Evolutionary conservation across 2,329 filamentous ascomycete species (phyloP).

Genomic region (Colletotrichum lini): DNA sequence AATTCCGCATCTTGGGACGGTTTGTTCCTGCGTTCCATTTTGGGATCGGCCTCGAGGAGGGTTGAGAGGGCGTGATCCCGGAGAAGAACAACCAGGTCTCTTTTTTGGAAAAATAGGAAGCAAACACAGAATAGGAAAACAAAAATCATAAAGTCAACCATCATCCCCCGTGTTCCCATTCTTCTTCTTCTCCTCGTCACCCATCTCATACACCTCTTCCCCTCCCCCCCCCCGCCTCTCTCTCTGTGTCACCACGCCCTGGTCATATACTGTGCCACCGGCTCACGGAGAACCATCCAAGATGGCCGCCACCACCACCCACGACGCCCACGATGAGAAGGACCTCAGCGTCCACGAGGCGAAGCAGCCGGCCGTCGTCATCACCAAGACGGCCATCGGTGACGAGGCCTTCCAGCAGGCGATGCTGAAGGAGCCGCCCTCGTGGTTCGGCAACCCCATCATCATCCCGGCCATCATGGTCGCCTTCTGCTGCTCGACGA

Average conservation of each 20-base stretch:
- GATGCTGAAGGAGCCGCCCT: conserved; percentile 50
- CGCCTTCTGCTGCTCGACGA: conserved; percentile 49
- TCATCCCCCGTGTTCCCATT: neutral
- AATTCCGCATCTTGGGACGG: neutral
- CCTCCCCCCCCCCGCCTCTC: too few relatives aligned
- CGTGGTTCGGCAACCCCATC: conserved; percentile 40
- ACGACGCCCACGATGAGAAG: conserved; percentile 17
- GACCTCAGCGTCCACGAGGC: neutral
- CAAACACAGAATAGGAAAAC: too few relatives aligned
- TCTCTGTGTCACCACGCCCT: too few relatives aligned
- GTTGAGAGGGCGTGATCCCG: too few relatives aligned
- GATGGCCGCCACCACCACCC: conserved; percentile 13
- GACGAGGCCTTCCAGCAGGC: conserved; percentile 47
- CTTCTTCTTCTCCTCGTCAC: neutral
- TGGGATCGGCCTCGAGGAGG: neutral
- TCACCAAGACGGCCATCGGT: conserved; percentile 16
- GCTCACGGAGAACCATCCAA: neutral
- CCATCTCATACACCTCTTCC: neutral
- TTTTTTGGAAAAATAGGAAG: too few relatives aligned
- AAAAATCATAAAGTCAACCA: neutral
- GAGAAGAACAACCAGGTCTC: too few relatives aligned
- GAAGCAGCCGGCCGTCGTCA: conserved; percentile 20
- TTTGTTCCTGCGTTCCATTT: conserved; percentile 11
- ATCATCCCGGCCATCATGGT: conserved; percentile 46
- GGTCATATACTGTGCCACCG: neutral